Conservation (phyloP, 805 yeast genomes). For the Ogataea pignaliae region DNA sequence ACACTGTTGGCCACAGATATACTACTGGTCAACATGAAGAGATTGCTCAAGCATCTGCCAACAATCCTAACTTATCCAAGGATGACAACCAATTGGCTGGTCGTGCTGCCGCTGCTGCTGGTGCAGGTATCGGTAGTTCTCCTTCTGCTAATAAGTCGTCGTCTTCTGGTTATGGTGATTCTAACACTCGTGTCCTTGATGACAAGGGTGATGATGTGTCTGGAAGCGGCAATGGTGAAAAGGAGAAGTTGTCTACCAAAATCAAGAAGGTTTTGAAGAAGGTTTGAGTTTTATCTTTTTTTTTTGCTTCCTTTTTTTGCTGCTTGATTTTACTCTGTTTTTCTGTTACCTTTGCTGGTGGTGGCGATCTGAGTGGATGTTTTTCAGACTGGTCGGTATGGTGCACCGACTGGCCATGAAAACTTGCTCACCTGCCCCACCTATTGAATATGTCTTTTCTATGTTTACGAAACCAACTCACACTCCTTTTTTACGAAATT, state of each 20-base stretch:
- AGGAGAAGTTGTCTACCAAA: slow-evolving; percentile 14
- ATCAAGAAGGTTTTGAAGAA: slow-evolving; percentile 14
- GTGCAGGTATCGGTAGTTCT: slow-evolving; percentile 1
- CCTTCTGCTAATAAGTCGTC: too few species aligned
- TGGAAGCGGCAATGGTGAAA: slow-evolving; percentile 5
- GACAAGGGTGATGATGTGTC: slow-evolving; percentile 5
- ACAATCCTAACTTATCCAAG: slow-evolving; percentile 11
- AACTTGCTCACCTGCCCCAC: too few species aligned
- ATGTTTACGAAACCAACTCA: too few species aligned
- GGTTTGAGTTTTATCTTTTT: not conserved
- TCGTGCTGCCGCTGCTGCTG: slow-evolving; percentile 15
- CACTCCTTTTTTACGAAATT: too few species aligned
- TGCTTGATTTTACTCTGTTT: not conserved
- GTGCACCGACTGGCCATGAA: too few species aligned
- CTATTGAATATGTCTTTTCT: too few species aligned
- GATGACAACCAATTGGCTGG: slow-evolving; percentile 16
- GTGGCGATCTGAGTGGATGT: too few species aligned
- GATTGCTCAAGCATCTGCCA: not conserved
- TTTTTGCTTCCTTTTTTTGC: not conserved
- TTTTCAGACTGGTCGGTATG: too few species aligned
- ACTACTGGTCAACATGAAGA: slow-evolving; percentile 1
- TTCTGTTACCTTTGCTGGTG: not conserved
- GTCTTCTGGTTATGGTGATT: not conserved
- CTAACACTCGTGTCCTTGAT: slow-evolving; percentile 6
- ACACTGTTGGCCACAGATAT: not conserved